These are phyloP conservation scores for Thielaviopsis ethacetica DNA, from an alignment of 2,329 filamentous ascomycete genomes.

Conservation along the genomic window DNA sequence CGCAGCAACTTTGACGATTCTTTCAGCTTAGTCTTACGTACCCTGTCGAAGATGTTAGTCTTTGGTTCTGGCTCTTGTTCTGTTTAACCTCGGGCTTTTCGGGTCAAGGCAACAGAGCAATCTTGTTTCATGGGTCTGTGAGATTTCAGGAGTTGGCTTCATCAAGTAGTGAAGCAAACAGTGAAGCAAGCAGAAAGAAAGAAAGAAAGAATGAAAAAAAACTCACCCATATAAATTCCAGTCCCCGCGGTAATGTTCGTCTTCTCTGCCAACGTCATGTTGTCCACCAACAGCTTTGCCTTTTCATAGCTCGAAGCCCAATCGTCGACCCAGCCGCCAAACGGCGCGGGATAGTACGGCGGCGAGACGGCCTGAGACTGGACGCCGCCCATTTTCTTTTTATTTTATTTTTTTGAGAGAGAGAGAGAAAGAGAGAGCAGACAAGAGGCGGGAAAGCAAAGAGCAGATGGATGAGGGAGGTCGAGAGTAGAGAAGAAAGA, in stretches of 20 bases:
- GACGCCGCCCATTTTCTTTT: conserved; percentile 4
- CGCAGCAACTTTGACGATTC: too few species aligned
- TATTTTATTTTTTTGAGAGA: background rate
- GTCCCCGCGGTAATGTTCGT: conserved; percentile 59
- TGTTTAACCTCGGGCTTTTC: too few species aligned
- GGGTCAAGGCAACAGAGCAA: too few species aligned
- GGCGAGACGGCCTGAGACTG: conserved; percentile 22
- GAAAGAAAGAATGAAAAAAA: background rate
- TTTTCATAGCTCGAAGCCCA: conserved; percentile 58
- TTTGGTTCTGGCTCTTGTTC: too few species aligned
- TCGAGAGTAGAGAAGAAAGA: background rate
- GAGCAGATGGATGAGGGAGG: too few species aligned
- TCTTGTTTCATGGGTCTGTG: too few species aligned
- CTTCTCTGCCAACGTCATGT: conserved; percentile 70
- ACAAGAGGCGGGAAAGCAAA: background rate
- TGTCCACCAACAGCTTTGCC: conserved; percentile 49
- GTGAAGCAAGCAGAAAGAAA: background rate
- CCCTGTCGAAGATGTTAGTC: background rate
- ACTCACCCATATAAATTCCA: conserved; percentile 51
- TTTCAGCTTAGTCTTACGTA: too few species aligned
- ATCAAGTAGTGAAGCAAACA: background rate
- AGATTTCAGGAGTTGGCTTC: too few species aligned
- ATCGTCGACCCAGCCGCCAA: conserved; percentile 51
- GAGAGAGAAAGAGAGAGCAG: background rate
- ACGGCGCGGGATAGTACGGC: conserved; percentile 58